Evolutionary conservation across 257 asterid species (phyloP), one percentile per base, ranked within the genome.

Genomic region (Echium plantagineum): DNA sequence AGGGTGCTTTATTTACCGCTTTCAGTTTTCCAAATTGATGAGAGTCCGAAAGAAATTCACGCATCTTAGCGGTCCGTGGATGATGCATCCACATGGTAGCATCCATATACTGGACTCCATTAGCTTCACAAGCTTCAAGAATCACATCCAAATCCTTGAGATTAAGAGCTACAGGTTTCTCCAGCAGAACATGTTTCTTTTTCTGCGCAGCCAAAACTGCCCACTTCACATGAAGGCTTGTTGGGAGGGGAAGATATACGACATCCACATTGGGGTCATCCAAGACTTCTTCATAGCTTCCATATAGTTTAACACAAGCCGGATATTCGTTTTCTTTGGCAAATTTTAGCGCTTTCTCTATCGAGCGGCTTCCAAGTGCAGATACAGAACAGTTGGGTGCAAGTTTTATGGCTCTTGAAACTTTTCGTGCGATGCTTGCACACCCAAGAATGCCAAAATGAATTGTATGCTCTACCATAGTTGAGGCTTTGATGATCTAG

Each of bases 81-180:
- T 64, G 69, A n/a, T 64, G 69, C 62, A 64, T 64, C 69, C 69
- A 64, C 69, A 55, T 64, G 47, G 69, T 64, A 16, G 30, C 69
- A 38, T 64, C 69, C 69, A 64, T 64, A 26, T 18, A 64, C 57
- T 57, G 69, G 21, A 56, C 63, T 3, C 51, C 57, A 17, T 64
- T 64, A 6, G 62, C 17, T 47, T 64, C 63, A 47, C 69, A 64
- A 9, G 69, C 69, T 56, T 64, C 52, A 17, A 64, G 55, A n/a
- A 55, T 64, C 5, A 38, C 8, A 26, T 64, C 69, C 49, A 64
- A 26, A 17, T 64, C 69, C 28, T 31, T 15, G 8, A 64, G 48
- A 21, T 56, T 64, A 26, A 55, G 38, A 5, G 69, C 63, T 57
- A 64, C 69, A 32, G 62, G 69, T 21, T 64, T 64, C 24, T 64